Conservation (phyloP, 176 grass and related monocot species). For the Luzula sylvatica region DNA sequence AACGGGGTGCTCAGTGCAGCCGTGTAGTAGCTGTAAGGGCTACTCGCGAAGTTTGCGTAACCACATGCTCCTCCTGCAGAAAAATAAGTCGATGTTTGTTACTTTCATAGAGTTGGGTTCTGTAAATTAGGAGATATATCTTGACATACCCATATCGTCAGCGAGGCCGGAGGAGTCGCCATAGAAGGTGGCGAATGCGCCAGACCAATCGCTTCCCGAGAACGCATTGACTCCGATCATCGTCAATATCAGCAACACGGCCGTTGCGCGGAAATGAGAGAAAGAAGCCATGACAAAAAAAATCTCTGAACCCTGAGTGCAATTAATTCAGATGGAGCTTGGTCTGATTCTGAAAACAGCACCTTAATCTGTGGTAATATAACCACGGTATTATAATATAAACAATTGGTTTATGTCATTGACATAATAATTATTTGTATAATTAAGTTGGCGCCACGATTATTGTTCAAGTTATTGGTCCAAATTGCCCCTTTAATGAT, state of each 20-base stretch:
- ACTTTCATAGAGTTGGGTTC: too few species aligned
- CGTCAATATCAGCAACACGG: not conserved
- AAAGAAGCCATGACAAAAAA: slow-evolving; percentile 16
- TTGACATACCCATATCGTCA: slow-evolving; percentile 34
- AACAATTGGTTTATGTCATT: not conserved
- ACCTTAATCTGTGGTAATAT: slow-evolving; percentile 6
- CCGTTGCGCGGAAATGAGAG: not conserved
- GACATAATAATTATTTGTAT: slow-evolving; percentile 7
- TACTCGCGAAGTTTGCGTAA: slow-evolving; percentile 12
- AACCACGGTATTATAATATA: not conserved
- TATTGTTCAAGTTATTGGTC: slow-evolving; percentile 6
- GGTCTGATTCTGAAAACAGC: not conserved
- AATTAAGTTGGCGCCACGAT: slow-evolving; percentile 28
- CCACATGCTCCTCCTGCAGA: slow-evolving; percentile 38
- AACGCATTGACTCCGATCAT: not conserved
- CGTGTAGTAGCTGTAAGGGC: slow-evolving; percentile 11
- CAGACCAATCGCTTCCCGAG: slow-evolving; percentile 2
- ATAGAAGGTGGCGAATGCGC: slow-evolving; percentile 61
- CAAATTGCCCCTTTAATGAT: slow-evolving; percentile 1
- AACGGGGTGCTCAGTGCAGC: slow-evolving; percentile 28
- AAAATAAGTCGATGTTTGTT: not conserved
- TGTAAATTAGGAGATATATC: too few species aligned
- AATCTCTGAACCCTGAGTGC: not conserved
- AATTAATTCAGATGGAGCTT: not conserved
- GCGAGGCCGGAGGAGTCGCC: slow-evolving; percentile 33